These are phyloP conservation scores for Naganishia sp. DNA, from an alignment of 1,284 basidiomycete species.

Conservation along the genomic window DNA sequence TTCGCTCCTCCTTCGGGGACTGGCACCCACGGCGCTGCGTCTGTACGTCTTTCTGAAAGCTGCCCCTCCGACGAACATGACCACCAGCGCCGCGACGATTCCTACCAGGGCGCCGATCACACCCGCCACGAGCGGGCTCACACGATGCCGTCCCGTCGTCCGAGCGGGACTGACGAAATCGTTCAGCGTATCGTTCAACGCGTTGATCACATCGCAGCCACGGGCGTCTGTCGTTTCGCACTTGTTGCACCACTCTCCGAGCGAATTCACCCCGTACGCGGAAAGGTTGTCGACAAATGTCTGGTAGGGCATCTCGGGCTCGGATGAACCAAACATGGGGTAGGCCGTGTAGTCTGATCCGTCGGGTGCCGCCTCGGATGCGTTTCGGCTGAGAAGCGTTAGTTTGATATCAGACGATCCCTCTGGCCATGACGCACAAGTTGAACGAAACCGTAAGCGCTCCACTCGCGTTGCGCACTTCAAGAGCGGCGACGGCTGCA, in stretches of 20 bases:
- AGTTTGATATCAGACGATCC: not conserved
- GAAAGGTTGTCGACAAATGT: conserved; percentile 75
- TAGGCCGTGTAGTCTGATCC: conserved; percentile 39
- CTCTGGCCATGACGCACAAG: conserved; percentile 54
- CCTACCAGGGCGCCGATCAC: conserved; percentile 37
- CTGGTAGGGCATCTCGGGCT: conserved; percentile 64
- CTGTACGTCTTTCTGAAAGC: conserved; percentile 16
- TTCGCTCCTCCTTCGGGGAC: not conserved
- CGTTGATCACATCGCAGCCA: conserved; percentile 33
- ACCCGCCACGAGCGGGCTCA: conserved; percentile 35
- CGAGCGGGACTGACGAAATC: conserved; percentile 29
- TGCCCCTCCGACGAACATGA: conserved; percentile 29
- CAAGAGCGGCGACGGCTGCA: conserved; percentile 73
- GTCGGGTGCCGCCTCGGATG: conserved; percentile 59
- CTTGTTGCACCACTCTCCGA: conserved; percentile 53
- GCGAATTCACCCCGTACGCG: conserved; percentile 50
- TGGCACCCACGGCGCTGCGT: not conserved
- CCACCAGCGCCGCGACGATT: conserved; percentile 31
- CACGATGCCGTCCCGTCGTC: conserved; percentile 35
- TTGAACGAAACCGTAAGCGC: conserved; percentile 64
- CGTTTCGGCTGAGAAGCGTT: conserved; percentile 62
- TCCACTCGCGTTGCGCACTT: conserved; percentile 63
- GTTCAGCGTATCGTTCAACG: conserved; percentile 26
- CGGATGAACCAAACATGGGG: conserved; percentile 56
- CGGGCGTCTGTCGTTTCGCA: conserved; percentile 41